Percentiles rank a stretch among this genome's conserved stretches.
phyloP scores from a whole-genome alignment of 495 filamentous ascomycete genomes.

The Aspergillus cristatus region DNA sequence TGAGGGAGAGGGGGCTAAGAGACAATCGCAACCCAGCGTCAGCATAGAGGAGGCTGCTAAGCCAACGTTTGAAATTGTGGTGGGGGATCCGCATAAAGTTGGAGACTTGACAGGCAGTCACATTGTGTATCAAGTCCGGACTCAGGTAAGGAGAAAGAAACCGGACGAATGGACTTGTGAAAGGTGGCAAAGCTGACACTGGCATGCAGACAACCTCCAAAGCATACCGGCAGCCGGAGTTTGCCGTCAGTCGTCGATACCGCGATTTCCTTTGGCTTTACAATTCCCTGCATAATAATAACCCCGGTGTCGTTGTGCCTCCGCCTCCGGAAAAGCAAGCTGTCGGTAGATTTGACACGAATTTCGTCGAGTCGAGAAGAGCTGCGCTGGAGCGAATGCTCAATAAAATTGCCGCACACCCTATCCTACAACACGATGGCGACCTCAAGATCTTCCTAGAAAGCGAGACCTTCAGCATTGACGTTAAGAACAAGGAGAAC shows the following conservation, averaged over 20 bases:
- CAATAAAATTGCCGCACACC: slow-evolving; percentile 86
- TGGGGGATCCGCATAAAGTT: slow-evolving; percentile 96
- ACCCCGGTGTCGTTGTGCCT: slow-evolving; percentile 89
- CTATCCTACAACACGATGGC: slow-evolving; percentile 83
- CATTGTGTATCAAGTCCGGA: slow-evolving; percentile 92
- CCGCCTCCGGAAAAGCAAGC: slow-evolving; percentile 98
- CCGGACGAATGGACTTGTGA: too few species aligned
- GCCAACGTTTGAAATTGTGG: slow-evolving; percentile 82
- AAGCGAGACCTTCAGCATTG: slow-evolving; percentile 88
- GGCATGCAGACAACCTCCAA: slow-evolving; percentile 75
- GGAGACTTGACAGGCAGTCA: slow-evolving; percentile 94
- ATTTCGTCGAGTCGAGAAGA: slow-evolving; percentile 88
- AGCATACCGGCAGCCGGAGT: slow-evolving; percentile 83
- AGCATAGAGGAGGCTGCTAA: slow-evolving; percentile 84
- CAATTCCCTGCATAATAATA: slow-evolving; percentile 84
- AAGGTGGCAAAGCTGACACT: slow-evolving; percentile 9
- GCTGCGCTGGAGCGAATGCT: slow-evolving; percentile 92
- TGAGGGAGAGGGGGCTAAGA: slow-evolving; percentile 33
- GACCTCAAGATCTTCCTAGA: slow-evolving; percentile 95
- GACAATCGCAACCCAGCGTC: slow-evolving; percentile 69
- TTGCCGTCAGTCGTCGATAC: slow-evolving; percentile 85
- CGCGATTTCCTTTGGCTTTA: slow-evolving; percentile 98
- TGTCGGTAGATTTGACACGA: slow-evolving; percentile 89
- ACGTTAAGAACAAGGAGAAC: slow-evolving; percentile 96
- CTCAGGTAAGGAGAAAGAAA: slow-evolving; percentile 57